These are phyloP conservation scores for Elsinoe perseae DNA, from an alignment of 2,329 filamentous ascomycete species.

Conservation along the genomic window DNA sequence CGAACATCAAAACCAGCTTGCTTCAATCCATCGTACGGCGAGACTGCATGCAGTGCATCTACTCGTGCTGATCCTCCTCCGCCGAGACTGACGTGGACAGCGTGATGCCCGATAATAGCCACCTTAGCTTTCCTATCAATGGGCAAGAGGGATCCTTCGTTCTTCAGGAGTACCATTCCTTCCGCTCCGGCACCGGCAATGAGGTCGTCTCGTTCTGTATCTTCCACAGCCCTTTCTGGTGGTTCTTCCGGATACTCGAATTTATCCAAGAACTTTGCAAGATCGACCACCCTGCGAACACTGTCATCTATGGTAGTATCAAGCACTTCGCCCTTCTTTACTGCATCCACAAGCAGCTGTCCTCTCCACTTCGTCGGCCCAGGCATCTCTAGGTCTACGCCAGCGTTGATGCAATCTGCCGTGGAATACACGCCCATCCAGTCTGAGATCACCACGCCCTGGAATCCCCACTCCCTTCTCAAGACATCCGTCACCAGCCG, in stretches of 20 bases:
- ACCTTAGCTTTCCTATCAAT: slow-evolving; percentile 54
- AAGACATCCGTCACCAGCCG: slow-evolving; percentile 61
- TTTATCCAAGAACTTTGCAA: background rate
- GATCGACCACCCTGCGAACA: slow-evolving; percentile 12
- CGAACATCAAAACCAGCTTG: background rate
- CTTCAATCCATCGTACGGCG: slow-evolving; percentile 14
- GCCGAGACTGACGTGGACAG: slow-evolving; percentile 50
- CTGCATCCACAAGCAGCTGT: background rate
- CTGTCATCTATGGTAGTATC: background rate
- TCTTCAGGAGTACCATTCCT: slow-evolving; percentile 63
- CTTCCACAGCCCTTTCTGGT: slow-evolving; percentile 34
- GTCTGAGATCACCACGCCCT: slow-evolving; percentile 55
- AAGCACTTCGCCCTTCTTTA: slow-evolving; percentile 8
- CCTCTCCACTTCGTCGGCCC: slow-evolving; percentile 53
- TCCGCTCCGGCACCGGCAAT: slow-evolving; percentile 58
- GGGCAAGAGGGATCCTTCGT: slow-evolving; percentile 54
- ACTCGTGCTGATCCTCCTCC: slow-evolving; percentile 17
- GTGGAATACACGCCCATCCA: slow-evolving; percentile 70
- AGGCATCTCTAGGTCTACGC: slow-evolving; percentile 79
- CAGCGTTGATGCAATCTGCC: slow-evolving; percentile 58
- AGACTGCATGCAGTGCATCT: slow-evolving; percentile 11
- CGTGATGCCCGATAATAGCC: slow-evolving; percentile 66
- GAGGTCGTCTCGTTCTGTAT: slow-evolving; percentile 47
- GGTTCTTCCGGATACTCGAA: slow-evolving; percentile 6
- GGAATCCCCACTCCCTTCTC: slow-evolving; percentile 61